These are phyloP conservation scores for Crithidia sp. DNA, from an alignment of 208 protist genomes.

Conservation along the genomic window DNA sequence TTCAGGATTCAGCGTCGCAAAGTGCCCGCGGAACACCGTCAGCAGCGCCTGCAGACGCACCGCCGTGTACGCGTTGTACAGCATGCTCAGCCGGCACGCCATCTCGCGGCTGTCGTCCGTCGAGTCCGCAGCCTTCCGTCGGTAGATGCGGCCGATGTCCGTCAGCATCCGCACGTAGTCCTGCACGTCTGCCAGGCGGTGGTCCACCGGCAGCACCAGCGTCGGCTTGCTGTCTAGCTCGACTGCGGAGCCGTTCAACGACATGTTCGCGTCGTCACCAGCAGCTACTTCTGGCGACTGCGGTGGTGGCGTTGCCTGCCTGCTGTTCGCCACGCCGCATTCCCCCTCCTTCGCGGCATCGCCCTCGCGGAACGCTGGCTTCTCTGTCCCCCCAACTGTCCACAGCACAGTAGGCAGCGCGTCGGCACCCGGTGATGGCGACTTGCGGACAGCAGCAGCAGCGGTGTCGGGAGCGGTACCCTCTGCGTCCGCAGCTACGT, in stretches of 20 bases:
- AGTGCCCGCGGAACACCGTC: neutral
- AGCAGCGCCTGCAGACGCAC: conserved; percentile 8
- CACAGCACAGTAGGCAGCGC: neutral
- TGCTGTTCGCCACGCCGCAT: neutral
- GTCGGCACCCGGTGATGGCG: neutral
- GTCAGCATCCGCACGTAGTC: conserved; percentile 1
- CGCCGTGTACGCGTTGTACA: conserved; percentile 5
- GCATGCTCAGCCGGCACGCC: neutral
- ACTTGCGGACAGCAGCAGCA: neutral
- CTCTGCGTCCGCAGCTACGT: neutral
- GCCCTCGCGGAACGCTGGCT: neutral
- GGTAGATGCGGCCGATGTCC: conserved; percentile 2
- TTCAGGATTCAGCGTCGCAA: neutral
- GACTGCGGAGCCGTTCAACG: neutral
- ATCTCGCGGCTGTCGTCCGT: neutral
- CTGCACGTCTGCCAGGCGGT: neutral
- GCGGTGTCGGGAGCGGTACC: neutral
- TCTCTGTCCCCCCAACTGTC: neutral
- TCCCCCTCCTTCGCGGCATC: neutral
- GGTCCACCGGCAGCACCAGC: neutral
- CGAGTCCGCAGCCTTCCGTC: neutral
- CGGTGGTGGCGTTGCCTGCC: no score
- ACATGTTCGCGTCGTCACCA: neutral
- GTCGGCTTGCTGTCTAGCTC: neutral
- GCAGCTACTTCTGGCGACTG: no score